A percentile compares a stretch with the other conserved stretches of the same genome.
These are phyloP conservation scores for Ceratobasidium sp. DNA, from an alignment of 1,284 basidiomycete species.

Conservation along the genomic window DNA sequence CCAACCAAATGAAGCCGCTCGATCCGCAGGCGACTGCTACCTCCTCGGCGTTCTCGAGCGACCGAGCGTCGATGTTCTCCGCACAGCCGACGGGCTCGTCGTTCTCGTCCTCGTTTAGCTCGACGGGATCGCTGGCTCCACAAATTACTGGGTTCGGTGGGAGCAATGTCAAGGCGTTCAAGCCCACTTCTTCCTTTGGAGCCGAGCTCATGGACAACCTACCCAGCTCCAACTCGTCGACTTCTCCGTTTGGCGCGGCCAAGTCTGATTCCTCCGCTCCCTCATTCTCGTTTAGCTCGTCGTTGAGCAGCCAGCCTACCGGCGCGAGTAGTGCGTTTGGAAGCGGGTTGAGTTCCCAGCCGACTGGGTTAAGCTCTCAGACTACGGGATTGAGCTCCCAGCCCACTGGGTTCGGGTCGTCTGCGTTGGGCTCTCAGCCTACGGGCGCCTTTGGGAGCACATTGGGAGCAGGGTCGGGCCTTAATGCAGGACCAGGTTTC, in stretches of 20 bases:
- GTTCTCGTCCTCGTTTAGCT: neutral
- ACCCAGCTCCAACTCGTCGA: conserved; percentile 45
- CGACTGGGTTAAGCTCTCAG: conserved; percentile 48
- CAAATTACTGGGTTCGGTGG: conserved; percentile 84
- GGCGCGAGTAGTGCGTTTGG: conserved; percentile 25
- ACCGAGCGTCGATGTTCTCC: conserved; percentile 41
- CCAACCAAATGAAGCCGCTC: conserved; percentile 50
- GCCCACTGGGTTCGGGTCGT: conserved; percentile 41
- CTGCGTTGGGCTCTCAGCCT: conserved; percentile 40
- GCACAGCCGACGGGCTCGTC: conserved; percentile 34
- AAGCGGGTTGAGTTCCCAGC: conserved; percentile 48
- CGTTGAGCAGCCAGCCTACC: neutral
- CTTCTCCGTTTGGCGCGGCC: conserved; percentile 7
- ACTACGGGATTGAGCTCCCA: conserved; percentile 32
- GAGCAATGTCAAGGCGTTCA: conserved; percentile 78
- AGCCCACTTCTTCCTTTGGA: conserved; percentile 89
- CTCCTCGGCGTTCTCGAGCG: conserved; percentile 21
- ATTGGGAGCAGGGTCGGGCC: too few relatives aligned
- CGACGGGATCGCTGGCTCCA: conserved; percentile 57
- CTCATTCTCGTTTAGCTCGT: conserved; percentile 3
- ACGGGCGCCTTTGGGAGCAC: neutral
- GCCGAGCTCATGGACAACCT: conserved; percentile 78
- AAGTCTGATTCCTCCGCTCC: conserved; percentile 3
- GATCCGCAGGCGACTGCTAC: conserved; percentile 75
- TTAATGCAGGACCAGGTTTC: too few relatives aligned